Conservation (phyloP, 768 basidiomycete genomes). For the Xerocomellus dryophilus region DNA sequence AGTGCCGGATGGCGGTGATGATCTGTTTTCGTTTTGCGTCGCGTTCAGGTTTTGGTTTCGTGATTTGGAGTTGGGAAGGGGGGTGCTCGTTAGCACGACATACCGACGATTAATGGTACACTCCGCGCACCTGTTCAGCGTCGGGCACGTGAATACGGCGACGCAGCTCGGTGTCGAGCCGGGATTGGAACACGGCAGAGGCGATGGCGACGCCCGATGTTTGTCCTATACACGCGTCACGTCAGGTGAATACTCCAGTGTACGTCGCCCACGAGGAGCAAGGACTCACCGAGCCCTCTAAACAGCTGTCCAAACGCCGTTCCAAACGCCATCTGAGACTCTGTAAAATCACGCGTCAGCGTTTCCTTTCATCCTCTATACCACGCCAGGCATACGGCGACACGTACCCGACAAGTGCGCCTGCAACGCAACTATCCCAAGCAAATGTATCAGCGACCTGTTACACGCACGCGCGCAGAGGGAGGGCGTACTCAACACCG, state of each 20-base stretch:
- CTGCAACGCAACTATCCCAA: slow-evolving; percentile 11
- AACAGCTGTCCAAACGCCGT: slow-evolving; percentile 26
- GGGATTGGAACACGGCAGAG: slow-evolving; percentile 23
- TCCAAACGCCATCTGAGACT: slow-evolving; percentile 16
- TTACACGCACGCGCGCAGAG: too few relatives aligned
- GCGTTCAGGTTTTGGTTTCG: too few relatives aligned
- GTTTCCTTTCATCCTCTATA: too few relatives aligned
- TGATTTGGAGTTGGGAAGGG: too few relatives aligned
- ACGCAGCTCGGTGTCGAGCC: slow-evolving; percentile 15
- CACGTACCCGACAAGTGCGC: slow-evolving; percentile 8
- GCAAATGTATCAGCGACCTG: not conserved
- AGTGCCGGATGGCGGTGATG: slow-evolving; percentile 17
- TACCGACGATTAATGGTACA: too few relatives aligned
- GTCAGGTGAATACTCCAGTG: not conserved
- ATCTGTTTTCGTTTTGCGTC: not conserved
- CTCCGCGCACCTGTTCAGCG: slow-evolving; percentile 7
- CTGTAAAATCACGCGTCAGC: not conserved
- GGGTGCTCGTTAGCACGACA: not conserved
- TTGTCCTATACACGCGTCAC: slow-evolving; percentile 7
- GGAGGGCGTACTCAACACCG: slow-evolving; percentile 11
- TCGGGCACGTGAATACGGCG: slow-evolving; percentile 11
- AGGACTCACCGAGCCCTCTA: slow-evolving; percentile 17
- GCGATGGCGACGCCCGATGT: slow-evolving; percentile 21
- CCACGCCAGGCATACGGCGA: not conserved
- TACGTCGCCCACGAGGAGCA: too few relatives aligned